phyloP scores from a whole-genome alignment of 495 filamentous ascomycete species.

The Neurospora tetrasperma region DNA sequence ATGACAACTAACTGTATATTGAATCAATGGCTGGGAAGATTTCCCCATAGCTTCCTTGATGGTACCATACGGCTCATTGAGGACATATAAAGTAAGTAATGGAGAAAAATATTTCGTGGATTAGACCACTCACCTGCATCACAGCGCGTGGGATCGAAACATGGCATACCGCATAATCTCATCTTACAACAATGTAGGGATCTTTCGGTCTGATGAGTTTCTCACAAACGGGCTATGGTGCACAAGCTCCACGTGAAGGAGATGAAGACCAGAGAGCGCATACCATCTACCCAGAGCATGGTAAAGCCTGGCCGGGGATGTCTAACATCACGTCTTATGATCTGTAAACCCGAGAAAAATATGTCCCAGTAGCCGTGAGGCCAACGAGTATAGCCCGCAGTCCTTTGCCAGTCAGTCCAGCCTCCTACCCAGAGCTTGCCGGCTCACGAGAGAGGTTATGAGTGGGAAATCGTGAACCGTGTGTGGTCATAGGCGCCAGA shows the following conservation, averaged over 20 bases:
- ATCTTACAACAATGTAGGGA: not conserved
- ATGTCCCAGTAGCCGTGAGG: not conserved
- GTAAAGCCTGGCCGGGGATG: not conserved
- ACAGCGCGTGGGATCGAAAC: not conserved
- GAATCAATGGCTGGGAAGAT: not conserved
- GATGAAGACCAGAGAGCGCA: not conserved
- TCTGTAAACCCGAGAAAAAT: not conserved
- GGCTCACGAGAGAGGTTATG: not conserved
- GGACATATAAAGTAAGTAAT: not conserved
- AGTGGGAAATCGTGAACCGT: not conserved
- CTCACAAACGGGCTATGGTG: not conserved
- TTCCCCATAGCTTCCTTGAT: not conserved
- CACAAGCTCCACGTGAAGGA: not conserved
- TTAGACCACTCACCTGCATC: not conserved
- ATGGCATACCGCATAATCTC: not conserved
- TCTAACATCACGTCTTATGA: not conserved
- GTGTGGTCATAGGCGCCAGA: not conserved
- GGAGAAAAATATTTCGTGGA: no score
- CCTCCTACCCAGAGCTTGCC: not conserved
- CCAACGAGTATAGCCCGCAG: not conserved
- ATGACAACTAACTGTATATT: not conserved
- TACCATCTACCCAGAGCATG: not conserved
- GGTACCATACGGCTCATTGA: not conserved
- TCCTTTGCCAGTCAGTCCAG: not conserved
- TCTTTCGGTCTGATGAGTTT: not conserved